phyloP scores from a whole-genome alignment of 208 protist species.

The Vickermania spadyakhi region DNA sequence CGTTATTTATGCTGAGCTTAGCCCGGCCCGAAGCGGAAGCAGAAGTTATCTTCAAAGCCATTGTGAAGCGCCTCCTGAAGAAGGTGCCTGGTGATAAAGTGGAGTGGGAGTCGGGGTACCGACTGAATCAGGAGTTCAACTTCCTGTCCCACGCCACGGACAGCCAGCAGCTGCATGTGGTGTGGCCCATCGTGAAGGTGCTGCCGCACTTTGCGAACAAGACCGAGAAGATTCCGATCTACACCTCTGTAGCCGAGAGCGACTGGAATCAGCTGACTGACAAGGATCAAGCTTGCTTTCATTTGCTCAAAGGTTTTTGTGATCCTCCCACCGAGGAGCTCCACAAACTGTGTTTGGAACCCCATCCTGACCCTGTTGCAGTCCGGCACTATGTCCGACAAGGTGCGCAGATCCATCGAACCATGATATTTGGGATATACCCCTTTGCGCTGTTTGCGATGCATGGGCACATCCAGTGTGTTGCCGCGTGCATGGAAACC shows the following conservation, averaged over 20 bases:
- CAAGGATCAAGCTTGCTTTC: not conserved
- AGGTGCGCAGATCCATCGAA: not conserved
- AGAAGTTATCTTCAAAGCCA: not conserved
- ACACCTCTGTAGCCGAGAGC: not conserved
- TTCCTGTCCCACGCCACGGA: not conserved
- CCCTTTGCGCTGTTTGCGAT: not conserved
- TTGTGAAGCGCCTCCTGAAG: not conserved
- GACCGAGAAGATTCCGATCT: not conserved
- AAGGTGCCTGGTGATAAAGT: not conserved
- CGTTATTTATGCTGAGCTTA: not conserved
- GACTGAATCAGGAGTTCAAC: not conserved
- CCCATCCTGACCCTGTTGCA: not conserved
- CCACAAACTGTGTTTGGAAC: not conserved
- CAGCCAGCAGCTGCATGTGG: not conserved
- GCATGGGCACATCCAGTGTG: not conserved
- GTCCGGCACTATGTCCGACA: not conserved
- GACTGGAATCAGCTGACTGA: not conserved
- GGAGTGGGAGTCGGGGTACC: not conserved
- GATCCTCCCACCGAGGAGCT: not conserved
- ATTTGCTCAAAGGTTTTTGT: not conserved
- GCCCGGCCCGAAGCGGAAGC: not conserved
- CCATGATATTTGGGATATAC: not conserved
- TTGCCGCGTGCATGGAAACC: not conserved
- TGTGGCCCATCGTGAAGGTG: not conserved
- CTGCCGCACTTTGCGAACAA: not conserved